Percentiles rank a stretch among this genome's conserved stretches.
Evolutionary conservation across 2,329 filamentous ascomycete genomes (phyloP).

Genomic region (Alternaria angustiovoidea): DNA sequence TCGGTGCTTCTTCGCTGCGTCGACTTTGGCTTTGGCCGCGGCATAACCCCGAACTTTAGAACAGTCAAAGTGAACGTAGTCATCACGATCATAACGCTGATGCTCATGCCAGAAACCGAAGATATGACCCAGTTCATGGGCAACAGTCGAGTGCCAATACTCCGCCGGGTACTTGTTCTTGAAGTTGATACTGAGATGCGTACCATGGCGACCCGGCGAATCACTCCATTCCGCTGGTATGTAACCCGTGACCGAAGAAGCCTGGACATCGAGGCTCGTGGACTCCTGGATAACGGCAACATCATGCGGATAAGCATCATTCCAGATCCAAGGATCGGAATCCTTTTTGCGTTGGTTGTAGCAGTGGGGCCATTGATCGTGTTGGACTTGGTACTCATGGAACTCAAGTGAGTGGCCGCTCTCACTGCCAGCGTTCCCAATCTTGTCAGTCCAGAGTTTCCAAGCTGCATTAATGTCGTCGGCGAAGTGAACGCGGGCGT

Average conservation of each 20-base stretch:
- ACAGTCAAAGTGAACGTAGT: background rate
- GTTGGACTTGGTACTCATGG: slow-evolving; percentile 1
- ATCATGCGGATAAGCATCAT: background rate
- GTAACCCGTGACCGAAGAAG: slow-evolving; percentile 3
- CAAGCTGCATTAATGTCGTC: slow-evolving; percentile 6
- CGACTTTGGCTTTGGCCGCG: slow-evolving; percentile 2
- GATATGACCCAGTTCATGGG: slow-evolving; percentile 8
- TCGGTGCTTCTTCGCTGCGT: background rate
- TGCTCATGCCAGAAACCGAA: slow-evolving; percentile 6
- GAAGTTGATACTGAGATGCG: background rate
- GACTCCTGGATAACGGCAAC: background rate
- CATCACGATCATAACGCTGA: background rate
- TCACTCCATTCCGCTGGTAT: slow-evolving; percentile 3
- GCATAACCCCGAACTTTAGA: background rate
- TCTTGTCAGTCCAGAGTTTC: slow-evolving; percentile 10
- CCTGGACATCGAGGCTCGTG: background rate
- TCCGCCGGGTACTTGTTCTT: slow-evolving; percentile 1
- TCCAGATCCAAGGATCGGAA: slow-evolving; percentile 1
- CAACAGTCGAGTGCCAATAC: background rate
- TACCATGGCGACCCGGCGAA: background rate
- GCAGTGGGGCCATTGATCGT: background rate
- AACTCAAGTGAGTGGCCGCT: slow-evolving; percentile 8
- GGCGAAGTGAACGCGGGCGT: background rate
- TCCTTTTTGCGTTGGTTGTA: background rate
- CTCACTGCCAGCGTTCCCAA: background rate